These are phyloP conservation scores for Tylopilus orsonianus DNA, from an alignment of 1,284 basidiomycete species.

Conservation along the genomic window DNA sequence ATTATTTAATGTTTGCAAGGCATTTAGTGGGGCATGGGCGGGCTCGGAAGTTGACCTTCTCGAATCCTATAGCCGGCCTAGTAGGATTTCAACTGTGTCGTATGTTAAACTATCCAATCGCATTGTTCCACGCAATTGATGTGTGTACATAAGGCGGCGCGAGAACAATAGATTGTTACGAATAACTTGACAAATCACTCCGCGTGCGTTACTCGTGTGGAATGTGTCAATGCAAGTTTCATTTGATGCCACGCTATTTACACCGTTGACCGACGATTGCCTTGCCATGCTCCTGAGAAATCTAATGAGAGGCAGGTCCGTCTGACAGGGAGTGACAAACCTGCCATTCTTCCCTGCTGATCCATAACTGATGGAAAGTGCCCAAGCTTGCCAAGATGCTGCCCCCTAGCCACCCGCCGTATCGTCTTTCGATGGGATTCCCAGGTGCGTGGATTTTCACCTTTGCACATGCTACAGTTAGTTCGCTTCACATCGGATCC, in stretches of 20 bases:
- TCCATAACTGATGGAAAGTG: conserved; percentile 96
- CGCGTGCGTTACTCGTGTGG: not conserved
- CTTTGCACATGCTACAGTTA: conserved; percentile 36
- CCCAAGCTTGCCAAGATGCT: conserved; percentile 91
- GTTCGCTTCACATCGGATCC: not conserved
- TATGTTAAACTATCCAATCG: conserved; percentile 18
- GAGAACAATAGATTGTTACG: not conserved
- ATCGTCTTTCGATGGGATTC: conserved; percentile 84
- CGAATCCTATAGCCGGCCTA: conserved; percentile 6
- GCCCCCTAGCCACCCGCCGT: conserved; percentile 91
- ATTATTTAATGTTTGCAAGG: conserved; percentile 22
- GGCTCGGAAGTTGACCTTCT: conserved; percentile 41
- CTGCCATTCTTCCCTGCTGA: conserved; percentile 90
- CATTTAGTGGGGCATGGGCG: conserved; percentile 9
- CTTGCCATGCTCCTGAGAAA: conserved; percentile 69
- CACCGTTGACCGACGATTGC: conserved; percentile 76
- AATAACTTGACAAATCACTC: not conserved
- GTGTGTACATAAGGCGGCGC: not conserved
- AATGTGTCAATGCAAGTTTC: not conserved
- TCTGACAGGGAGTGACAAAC: conserved; percentile 41
- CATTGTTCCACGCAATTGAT: conserved; percentile 9
- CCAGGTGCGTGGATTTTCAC: conserved; percentile 89
- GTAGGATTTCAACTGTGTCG: conserved; percentile 11
- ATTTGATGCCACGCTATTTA: conserved; percentile 47
- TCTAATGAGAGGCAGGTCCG: conserved; percentile 2